Base-by-base conservation (phyloP, 805 yeast species). In the Schwanniomyces yamadae region DNA sequence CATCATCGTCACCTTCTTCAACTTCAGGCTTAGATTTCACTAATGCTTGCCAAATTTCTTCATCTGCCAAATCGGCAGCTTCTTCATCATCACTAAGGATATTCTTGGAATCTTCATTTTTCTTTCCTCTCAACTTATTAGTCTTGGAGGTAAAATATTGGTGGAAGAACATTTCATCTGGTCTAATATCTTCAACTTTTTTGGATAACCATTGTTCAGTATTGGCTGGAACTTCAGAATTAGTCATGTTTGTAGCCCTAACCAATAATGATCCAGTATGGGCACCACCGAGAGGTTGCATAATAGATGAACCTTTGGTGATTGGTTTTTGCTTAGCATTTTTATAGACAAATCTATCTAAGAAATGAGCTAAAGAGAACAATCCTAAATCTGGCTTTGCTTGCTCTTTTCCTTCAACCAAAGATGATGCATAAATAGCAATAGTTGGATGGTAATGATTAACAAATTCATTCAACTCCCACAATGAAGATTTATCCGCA, bases 261-360 rank as follows among this genome's bases (percentile, higher is more conserved):
- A 84, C 86, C 46, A 84, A 69, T 35, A 84, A 62, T 4, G 81
- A 66, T 7, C 84, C 86, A 14, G 86, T 81, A 44, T 82, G 84
- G 1, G 80, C 73, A 44, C 96, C 97, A 29, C 95, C 89, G 46
- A 93, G 71, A 33, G 99, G 98, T 70, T 93, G 99, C 98, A 93
- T 93, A 56, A 93, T 90, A 28, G 97, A 88, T 4, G 84, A 71
- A 52, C 98, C 98, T 57, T 84, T 81, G n/a, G 81, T 66, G 22
- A 69, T 59, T 13, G 80, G 71, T 60, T 83, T 85, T 50, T 79
- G 83, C 66, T 87, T 88, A 31, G 96, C 87, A 59, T 89, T 88
- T 64, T 87, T 84, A 69, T 93, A 93, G 25, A 93, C 96, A 64
- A 95, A 93, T 60, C 95, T 78, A 62, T 93, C 96, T 64, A 93